These are phyloP conservation scores for Erodium maritimum DNA, from an alignment of 345 rosid species.

Conservation along the genomic window DNA sequence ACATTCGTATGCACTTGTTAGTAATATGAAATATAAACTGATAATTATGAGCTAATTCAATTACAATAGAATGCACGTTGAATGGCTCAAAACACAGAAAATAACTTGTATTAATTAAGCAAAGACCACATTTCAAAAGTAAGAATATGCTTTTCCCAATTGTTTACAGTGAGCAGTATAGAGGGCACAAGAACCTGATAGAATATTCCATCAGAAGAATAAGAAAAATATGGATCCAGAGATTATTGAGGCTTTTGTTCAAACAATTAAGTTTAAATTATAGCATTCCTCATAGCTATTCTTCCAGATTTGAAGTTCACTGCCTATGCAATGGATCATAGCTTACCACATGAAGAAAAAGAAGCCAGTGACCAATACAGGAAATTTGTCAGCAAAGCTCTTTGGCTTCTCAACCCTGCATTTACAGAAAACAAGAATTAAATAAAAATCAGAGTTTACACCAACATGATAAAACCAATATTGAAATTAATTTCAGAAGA, in stretches of 20 bases:
- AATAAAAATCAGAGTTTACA: background rate
- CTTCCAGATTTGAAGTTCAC: background rate
- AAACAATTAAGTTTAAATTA: background rate
- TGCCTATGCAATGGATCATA: background rate
- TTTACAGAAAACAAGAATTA: background rate
- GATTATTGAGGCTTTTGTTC: background rate
- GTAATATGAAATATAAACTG: too few relatives aligned
- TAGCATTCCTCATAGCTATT: background rate
- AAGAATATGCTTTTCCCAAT: background rate
- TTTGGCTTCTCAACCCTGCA: constrained; percentile 32
- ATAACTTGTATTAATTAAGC: background rate
- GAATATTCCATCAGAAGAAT: too few relatives aligned
- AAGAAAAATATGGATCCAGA: background rate
- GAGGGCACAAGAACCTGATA: too few relatives aligned
- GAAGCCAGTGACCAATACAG: constrained; percentile 40
- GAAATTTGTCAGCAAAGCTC: constrained; percentile 36
- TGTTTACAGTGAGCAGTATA: too few relatives aligned
- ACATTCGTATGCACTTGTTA: background rate
- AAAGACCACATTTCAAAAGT: background rate
- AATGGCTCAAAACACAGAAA: background rate
- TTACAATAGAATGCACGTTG: too few relatives aligned
- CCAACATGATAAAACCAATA: too few relatives aligned
- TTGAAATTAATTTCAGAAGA: too few relatives aligned
- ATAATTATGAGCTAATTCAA: background rate
- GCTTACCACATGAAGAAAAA: constrained; percentile 43